A percentile compares a stretch with the other conserved stretches of the same genome.
Evolutionary conservation across 2,329 filamentous ascomycete species (phyloP).

Genomic region (Arachnomyces sp.): DNA sequence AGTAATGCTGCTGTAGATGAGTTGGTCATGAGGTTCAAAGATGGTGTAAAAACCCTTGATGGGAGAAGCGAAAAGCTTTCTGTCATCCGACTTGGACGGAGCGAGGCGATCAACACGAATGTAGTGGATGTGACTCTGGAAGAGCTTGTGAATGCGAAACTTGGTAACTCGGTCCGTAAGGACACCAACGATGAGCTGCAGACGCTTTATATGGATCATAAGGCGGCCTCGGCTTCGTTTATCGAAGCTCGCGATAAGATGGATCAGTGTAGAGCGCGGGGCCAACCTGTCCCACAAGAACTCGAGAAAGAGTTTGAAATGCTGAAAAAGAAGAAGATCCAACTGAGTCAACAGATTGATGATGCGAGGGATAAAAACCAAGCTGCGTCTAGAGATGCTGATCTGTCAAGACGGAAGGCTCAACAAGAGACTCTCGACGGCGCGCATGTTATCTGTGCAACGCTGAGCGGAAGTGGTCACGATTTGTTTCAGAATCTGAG

Average conservation of each 20-base stretch:
- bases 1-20: conserved; percentile 98
- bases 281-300: conserved; percentile 34
- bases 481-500: conserved; percentile 94
- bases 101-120: conserved; percentile 82
- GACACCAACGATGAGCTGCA: conserved; percentile 44
- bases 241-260: conserved; percentile 63
- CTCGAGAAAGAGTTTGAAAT: conserved; percentile 72
- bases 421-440: conserved; percentile 88
- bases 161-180: conserved; percentile 45
- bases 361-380: conserved; percentile 79
- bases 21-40: conserved; percentile 83
- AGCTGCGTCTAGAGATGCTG: conserved; percentile 70
- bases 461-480: conserved; percentile 88
- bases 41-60: conserved; percentile 69
- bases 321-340: conserved; percentile 66
- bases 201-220: conserved; percentile 64
- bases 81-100: conserved; percentile 81
- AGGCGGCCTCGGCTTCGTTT: conserved; percentile 57
- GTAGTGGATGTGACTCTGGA: conserved; percentile 91
- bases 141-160: conserved; percentile 71
- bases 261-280: conserved; percentile 55
- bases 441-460: conserved; percentile 89
- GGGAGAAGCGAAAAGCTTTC: conserved; percentile 71
- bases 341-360: conserved; percentile 77
- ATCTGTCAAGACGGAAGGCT: conserved; percentile 72